Evolutionary conservation across 208 protist species (phyloP), one percentile per base, ranked within the genome.

Genomic region (Trypanosomatidae sp.): DNA sequence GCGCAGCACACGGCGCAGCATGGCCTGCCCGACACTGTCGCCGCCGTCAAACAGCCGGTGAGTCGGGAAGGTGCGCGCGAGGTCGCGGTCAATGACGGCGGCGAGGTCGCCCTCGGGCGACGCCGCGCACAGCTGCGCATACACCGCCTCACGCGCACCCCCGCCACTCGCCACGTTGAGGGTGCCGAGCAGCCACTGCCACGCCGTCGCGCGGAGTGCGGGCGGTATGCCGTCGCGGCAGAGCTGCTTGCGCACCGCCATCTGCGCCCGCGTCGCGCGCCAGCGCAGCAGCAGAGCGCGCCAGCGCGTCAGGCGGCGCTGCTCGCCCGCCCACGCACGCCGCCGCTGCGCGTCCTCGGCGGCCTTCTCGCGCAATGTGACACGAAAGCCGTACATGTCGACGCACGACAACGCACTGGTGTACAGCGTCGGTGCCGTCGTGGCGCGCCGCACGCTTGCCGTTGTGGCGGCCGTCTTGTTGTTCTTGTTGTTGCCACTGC

Each of bases 11-110:
- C 57, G 40, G 3, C 71, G 71, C 30, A 96, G 59, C 48, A 66
- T 58, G 13, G 43, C 51, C 62, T 87, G 80, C 6, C 85, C 83
- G 11, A 40, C 46, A 0, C 52, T 51, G 13, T 50, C 32, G 15
- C 13, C 42, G 3, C 48, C 51, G 10, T 46, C 32, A 53, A 95
- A 95, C 27, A 79, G 62, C 6, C 46, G 41, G 48, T 95, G 72
- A 1, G 71, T 88, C 20, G 84, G 84, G 50, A 94, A 91, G 19
- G 88, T 95, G 32, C 88, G 71, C 13, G 65, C 43, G 5, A 95
- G 66, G 40, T 95, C 88, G 15, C 74, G 65, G 27, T 77, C 68
- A 72, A 95, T 95, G 27, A 88, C 49, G 0, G 40, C 78, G 4
- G 47, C 63, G 0, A 84, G 11, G 13, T 66, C 55, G 5, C 26